phyloP scores from a whole-genome alignment of 1,284 basidiomycete species.

The Cryptococcus floricola region DNA sequence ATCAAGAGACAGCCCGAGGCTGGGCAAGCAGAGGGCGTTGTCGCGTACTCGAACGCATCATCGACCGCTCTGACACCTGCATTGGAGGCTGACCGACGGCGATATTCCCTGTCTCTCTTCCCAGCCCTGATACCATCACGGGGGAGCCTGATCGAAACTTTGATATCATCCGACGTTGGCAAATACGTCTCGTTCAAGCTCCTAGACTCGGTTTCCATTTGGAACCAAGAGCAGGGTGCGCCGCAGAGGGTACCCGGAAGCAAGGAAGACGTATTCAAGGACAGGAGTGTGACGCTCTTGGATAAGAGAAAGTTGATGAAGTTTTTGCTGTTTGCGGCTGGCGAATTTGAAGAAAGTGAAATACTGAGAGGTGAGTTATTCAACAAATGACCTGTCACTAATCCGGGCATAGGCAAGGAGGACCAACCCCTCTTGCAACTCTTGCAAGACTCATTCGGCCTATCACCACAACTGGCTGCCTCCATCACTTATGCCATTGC shows the following conservation, averaged over 20 bases:
- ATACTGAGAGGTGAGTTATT: slow-evolving; percentile 17
- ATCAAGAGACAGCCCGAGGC: slow-evolving; percentile 26
- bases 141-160: slow-evolving; percentile 73
- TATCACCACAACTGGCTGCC: slow-evolving; percentile 58
- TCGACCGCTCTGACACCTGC: slow-evolving; percentile 50
- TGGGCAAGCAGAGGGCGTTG: neutral
- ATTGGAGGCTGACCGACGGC: slow-evolving; percentile 59
- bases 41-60: slow-evolving; percentile 17
- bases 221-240: slow-evolving; percentile 10
- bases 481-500: slow-evolving; percentile 71
- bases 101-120: slow-evolving; percentile 79
- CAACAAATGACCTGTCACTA: slow-evolving; percentile 6
- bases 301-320: slow-evolving; percentile 93
- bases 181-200: slow-evolving; percentile 87
- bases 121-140: slow-evolving; percentile 77
- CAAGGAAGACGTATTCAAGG: slow-evolving; percentile 93
- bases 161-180: slow-evolving; percentile 80
- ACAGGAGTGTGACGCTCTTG: slow-evolving; percentile 67
- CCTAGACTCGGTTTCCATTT: slow-evolving; percentile 67
- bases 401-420: slow-evolving; percentile 52
- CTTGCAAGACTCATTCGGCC: slow-evolving; percentile 60
- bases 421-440: slow-evolving; percentile 60
- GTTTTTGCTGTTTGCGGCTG: slow-evolving; percentile 74
- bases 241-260: slow-evolving; percentile 74
- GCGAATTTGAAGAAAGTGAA: slow-evolving; percentile 63